Base-by-base conservation (phyloP, 768 basidiomycete genomes). In the Kwoniella europaea region DNA sequence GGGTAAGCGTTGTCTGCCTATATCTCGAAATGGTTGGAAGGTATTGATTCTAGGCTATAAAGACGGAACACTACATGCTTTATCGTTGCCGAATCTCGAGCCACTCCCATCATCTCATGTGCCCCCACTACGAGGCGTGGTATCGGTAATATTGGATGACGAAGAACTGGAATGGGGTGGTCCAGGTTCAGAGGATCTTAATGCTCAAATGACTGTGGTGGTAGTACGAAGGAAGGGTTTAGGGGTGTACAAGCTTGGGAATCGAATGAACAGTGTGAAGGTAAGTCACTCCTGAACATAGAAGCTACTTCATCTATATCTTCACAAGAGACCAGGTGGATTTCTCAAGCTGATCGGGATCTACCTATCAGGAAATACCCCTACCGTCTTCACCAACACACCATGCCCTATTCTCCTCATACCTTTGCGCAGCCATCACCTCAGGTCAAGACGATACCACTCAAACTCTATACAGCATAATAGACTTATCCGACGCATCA, bases 121-220 rank as follows among this genome's bases (percentile, higher is more conserved):
- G 71, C 91, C 91, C 67, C 91, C 94, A 2, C 86, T 98, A 24
- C 88, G 93, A 56, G 90, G 94, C 69, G 91, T 92, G 4, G 84
- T 91, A 20, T 86, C 91, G 0, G 89, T 96, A 73, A 89, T 93
- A 0, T 89, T 97, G 0, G 95, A 98, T 78, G 89, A 94, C 66
- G 81, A 79, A 87, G 41, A 83, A 79, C 24, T 86, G 86, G 71
- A 87, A 84, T 42, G 77, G 81, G 76, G 65, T 20, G 78, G 75
- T 59, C 73, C 79, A 15, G 77, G 66, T 7, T 59, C 71, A 13
- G 76, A 72, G 22, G 82, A 74, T 3, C 55, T 24, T 54, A 69
- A 65, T 18, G 67, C 73, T 1, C 80, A 81, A 22, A 82, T 84
- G 70, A 79, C 79, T 3, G 62, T 86, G 3, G 77, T 82, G 18